phyloP scores from a whole-genome alignment of 805 yeast species.

The Metschnikowia drakensbergensis region DNA sequence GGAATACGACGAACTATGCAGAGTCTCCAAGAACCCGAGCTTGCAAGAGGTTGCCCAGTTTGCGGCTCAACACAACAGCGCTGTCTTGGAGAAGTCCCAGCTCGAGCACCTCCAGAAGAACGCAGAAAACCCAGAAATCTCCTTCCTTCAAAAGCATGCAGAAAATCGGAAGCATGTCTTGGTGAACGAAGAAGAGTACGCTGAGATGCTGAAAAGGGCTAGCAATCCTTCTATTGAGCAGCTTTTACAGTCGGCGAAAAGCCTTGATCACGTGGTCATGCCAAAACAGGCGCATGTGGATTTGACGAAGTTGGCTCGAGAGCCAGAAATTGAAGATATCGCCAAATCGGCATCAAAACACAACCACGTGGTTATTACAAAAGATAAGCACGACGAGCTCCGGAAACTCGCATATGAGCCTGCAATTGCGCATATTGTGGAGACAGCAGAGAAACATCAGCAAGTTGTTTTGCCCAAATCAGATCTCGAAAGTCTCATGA shows the following conservation, averaged over 20 bases:
- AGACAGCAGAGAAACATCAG: slow-evolving; percentile 4
- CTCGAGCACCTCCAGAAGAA: slow-evolving; percentile 4
- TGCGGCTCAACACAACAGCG: slow-evolving; percentile 9
- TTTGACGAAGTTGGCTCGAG: slow-evolving; percentile 14
- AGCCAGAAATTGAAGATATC: slow-evolving; percentile 20
- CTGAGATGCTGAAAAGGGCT: slow-evolving; percentile 10
- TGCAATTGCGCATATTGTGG: slow-evolving; percentile 5
- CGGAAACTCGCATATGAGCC: slow-evolving; percentile 8
- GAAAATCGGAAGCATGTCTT: slow-evolving; percentile 6
- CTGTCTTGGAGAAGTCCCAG: slow-evolving; percentile 6
- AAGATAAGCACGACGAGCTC: slow-evolving; percentile 7
- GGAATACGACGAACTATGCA: slow-evolving; percentile 7
- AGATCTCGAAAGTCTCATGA: slow-evolving; percentile 6
- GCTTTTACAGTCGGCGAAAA: slow-evolving; percentile 11
- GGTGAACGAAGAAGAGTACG: slow-evolving; percentile 3
- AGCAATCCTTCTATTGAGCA: slow-evolving; percentile 21
- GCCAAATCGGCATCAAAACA: slow-evolving; percentile 11
- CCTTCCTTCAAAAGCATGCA: slow-evolving; percentile 12
- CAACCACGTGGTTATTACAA: slow-evolving; percentile 12
- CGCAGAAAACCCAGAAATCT: slow-evolving; percentile 13
- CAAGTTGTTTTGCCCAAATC: slow-evolving; percentile 3
- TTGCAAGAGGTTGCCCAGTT: slow-evolving; percentile 8
- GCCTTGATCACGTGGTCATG: slow-evolving; percentile 16
- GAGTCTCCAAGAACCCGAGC: slow-evolving; percentile 15
- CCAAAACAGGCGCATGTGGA: slow-evolving; percentile 12